Conservation (phyloP, 768 basidiomycete genomes). For the Agaricus sinodeliciosus region DNA sequence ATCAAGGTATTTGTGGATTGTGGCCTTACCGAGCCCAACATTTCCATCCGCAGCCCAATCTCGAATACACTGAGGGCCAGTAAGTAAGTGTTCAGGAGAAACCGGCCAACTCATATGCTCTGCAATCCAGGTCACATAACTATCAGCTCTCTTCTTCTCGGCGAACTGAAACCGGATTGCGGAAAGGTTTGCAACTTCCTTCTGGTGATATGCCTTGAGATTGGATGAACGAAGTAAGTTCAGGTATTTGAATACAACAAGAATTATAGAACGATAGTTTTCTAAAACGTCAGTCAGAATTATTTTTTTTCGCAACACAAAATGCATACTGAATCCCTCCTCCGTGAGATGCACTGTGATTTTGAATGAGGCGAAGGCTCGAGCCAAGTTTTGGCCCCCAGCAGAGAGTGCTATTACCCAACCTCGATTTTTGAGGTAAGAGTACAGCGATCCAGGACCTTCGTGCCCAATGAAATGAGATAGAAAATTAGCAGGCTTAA, state of each 20-base stretch:
- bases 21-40: slow-evolving; percentile 35
- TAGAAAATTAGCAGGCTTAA: slow-evolving; percentile 73
- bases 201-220: slow-evolving; percentile 62
- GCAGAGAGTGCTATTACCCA: slow-evolving; percentile 76
- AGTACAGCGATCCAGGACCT: slow-evolving; percentile 85
- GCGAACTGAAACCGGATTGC: slow-evolving; percentile 77
- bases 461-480: slow-evolving; percentile 88
- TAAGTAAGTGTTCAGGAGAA: slow-evolving; percentile 70
- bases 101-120: slow-evolving; percentile 76
- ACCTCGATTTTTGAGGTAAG: slow-evolving; percentile 83
- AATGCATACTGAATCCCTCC: slow-evolving; percentile 67
- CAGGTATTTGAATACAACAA: slow-evolving; percentile 75
- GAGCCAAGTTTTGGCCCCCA: slow-evolving; percentile 63
- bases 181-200: slow-evolving; percentile 68
- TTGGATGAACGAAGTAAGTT: slow-evolving; percentile 56
- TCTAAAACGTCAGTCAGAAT: slow-evolving; percentile 32
- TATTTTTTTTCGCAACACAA: background rate
- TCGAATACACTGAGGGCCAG: slow-evolving; percentile 63
- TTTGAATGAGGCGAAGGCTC: slow-evolving; percentile 89
- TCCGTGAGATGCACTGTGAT: slow-evolving; percentile 74
- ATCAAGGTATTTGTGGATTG: slow-evolving; percentile 58
- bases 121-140: slow-evolving; percentile 71
- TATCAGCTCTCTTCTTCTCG: slow-evolving; percentile 76
- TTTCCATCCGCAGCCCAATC: slow-evolving; percentile 56
- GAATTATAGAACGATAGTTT: slow-evolving; percentile 66